Base-by-base conservation (phyloP, 768 basidiomycete species). In the Multifurca ochricompacta region DNA sequence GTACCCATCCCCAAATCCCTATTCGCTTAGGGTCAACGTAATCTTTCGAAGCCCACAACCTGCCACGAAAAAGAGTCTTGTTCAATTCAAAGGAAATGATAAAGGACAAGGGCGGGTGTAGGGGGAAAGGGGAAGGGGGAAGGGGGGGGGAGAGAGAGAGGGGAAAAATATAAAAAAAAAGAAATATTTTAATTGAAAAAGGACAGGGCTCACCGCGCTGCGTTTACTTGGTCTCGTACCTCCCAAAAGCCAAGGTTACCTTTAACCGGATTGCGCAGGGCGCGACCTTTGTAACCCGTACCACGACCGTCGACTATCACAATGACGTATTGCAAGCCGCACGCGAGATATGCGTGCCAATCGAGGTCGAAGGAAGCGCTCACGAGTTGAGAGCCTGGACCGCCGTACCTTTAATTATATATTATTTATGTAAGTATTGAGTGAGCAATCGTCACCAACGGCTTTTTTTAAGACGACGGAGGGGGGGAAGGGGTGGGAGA, bases 1-100 rank as follows among this genome's bases (percentile, higher is more conserved):
- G 66, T 58, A 92, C 91, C 95, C 96, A 98, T 39, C 96, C 96
- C 94, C 94, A 97, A 47, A 98, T 86, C 0, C 95, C 96, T 43
- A 98, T 88, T 41, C 92, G 75, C 66, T 79, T 81, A 35, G 81
- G 74, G 67, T 99, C 96, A 1, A 98, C 87, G 65, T 97, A 98
- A 14, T 79, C 74, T 68, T 87, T 90, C 60, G 82, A 75, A 2
- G 86, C 89, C 89, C 91, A 96, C 43, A 83, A 71, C 51, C 89
- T 89, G 55, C 11, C 21, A 27, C 44, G 41, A 36, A 28, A 21
- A 37, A 48, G 34, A 34, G n/a, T 30, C n/a, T 30, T 40, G 18
- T 21, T 18, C 21, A 56, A 40, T 19, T 21, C 43, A 18, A 40
- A 42, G 39, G 32, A 54, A 59, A 42, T 11, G 13, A 16, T 25